Base-by-base conservation (phyloP, 805 yeast genomes). In the Candida endomychidarum region DNA sequence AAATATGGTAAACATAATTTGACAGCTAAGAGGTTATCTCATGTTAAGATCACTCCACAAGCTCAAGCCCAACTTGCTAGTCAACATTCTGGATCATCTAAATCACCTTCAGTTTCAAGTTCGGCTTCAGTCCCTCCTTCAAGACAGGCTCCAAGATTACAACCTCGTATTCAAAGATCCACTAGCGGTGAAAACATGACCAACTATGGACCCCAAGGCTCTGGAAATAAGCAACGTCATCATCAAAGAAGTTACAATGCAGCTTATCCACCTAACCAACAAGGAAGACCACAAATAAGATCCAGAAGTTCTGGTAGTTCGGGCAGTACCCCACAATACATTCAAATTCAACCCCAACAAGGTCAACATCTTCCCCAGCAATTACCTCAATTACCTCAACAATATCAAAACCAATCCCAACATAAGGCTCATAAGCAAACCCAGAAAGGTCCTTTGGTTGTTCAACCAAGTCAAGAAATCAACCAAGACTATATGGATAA, bases 11-110 rank as follows among this genome's bases (percentile, higher is more conserved):
- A 50, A 34, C 48, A 43, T 25, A 48, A 46, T 26, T 35, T 47
- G 23, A 49, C 53, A 4, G 49, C 47, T 6, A 47, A 49, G 26
- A 41, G 46, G 20, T 34, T 49, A 11, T 45, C 53, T 4, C 51
- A 49, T 23, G 38, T 47, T 9, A 47, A 47, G 19, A 26, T 22
- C 2, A 22, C 15, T 14, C 38, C 41, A 12, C 41, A 31, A 19
- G 15, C 21, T 18, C 41, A 38, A 21, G 28, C 28, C 15, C 37
- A 34, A 18, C 16, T 24, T 8, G 26, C 22, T 10, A 21, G 11
- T 16, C 24, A 12, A n/a, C n/a, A n/a, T n/a, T n/a, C n/a, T n/a
- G n/a, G n/a, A n/a, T n/a, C n/a, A n/a, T n/a, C n/a, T n/a, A n/a
- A n/a, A 16, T 8, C 38, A 18, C 9, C 38, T 18, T 18, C 31